Percentiles rank a stretch among this genome's conserved stretches.
phyloP scores from a whole-genome alignment of 345 rosid species.

The Alliaria petiolata region DNA sequence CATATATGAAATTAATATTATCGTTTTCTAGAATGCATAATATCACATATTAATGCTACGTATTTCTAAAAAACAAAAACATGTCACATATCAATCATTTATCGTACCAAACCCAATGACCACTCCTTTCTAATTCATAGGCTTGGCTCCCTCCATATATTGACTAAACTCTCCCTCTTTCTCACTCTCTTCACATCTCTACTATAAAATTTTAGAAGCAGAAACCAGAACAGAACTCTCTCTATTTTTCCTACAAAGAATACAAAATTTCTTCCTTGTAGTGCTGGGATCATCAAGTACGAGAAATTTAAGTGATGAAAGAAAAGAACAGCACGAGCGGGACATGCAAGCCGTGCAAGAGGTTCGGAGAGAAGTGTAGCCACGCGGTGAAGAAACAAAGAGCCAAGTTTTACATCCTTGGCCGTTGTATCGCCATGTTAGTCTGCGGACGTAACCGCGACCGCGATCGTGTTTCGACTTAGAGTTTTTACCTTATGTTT shows the following conservation, averaged over 20 bases:
- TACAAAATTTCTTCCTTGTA: neutral
- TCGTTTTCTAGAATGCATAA: neutral
- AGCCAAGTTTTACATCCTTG: conserved; percentile 72
- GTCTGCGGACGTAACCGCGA: conserved; percentile 50
- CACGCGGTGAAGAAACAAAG: conserved; percentile 76
- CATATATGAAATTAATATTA: neutral
- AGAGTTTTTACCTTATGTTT: neutral
- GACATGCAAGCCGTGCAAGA: conserved; percentile 50
- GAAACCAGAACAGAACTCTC: neutral
- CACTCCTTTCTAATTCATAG: conserved; percentile 10
- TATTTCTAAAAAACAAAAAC: conserved; percentile 15
- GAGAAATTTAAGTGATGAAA: neutral
- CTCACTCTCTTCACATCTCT: conserved; percentile 17
- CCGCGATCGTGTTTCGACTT: conserved; percentile 13
- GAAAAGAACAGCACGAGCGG: conserved; percentile 19
- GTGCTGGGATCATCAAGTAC: conserved; percentile 5
- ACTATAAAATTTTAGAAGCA: conserved; percentile 5
- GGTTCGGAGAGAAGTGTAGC: conserved; percentile 66
- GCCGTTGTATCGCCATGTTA: conserved; percentile 78
- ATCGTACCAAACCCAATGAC: conserved; percentile 15
- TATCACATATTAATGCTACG: neutral
- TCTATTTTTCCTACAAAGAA: neutral
- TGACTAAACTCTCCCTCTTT: conserved; percentile 13
- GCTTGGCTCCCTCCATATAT: conserved; percentile 28
- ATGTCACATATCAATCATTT: conserved; percentile 26